phyloP scores from a whole-genome alignment of 805 yeast genomes.

The Zygosaccharomyces rouxii region DNA sequence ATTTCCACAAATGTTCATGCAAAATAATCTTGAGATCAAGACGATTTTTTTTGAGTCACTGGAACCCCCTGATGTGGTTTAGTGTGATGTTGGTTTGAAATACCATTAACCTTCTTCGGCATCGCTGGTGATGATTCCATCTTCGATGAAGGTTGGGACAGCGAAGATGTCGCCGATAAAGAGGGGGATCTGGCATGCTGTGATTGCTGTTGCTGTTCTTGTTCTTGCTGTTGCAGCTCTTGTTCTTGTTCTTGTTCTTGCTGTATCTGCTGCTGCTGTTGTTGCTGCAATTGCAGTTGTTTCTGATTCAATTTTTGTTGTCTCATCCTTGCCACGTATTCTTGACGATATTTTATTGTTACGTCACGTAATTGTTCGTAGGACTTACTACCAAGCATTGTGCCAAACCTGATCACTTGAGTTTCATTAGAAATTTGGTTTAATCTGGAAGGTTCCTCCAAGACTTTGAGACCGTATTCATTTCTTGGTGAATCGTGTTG shows the following conservation, averaged over 20 bases:
- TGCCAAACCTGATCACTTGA: constrained; percentile 85
- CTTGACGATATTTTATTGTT: constrained; percentile 62
- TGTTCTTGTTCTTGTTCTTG: constrained; percentile 10
- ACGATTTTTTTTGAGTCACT: constrained; percentile 12
- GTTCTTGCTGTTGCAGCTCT: constrained; percentile 7
- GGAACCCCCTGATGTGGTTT: constrained; percentile 9
- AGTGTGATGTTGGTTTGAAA: constrained; percentile 6
- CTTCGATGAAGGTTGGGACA: constrained; percentile 12
- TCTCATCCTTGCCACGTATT: constrained; percentile 37
- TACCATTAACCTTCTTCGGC: constrained; percentile 7
- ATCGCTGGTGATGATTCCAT: constrained; percentile 9
- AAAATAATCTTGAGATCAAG: constrained; percentile 5
- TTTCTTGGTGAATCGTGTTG: constrained; percentile 57
- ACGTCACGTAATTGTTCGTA: constrained; percentile 76
- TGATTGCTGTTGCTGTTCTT: background rate
- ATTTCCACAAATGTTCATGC: constrained; percentile 3
- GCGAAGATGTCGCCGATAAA: constrained; percentile 7
- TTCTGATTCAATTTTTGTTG: constrained; percentile 30
- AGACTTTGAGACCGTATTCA: constrained; percentile 46
- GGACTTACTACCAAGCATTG: constrained; percentile 84
- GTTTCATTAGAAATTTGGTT: constrained; percentile 82
- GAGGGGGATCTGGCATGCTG: background rate
- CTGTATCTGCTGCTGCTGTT: constrained; percentile 12
- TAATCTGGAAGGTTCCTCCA: constrained; percentile 74
- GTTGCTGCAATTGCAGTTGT: constrained; percentile 20